A percentile compares a stretch with the other conserved stretches of the same genome.
Conservation (phyloP, 192 early-diverging fungal species). For the Gamsiella multidivaricata region DNA sequence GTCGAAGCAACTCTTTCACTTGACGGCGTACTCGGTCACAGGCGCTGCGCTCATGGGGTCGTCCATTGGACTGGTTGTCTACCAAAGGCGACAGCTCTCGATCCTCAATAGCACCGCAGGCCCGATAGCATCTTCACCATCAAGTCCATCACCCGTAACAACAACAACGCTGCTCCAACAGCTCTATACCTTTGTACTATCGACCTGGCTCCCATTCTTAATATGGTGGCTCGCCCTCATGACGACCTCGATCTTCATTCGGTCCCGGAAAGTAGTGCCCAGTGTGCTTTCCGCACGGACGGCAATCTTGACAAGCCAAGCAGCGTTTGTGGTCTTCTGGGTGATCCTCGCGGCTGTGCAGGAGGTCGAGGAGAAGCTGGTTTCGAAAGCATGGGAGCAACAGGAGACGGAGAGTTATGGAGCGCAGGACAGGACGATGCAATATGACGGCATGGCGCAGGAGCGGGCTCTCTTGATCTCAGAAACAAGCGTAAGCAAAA, state of each 20-base stretch:
- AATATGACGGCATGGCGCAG: background rate
- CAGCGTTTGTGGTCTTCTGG: constrained; percentile 22
- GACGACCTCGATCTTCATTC: constrained; percentile 2
- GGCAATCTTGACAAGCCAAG: constrained; percentile 22
- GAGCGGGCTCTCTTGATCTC: constrained; percentile 1
- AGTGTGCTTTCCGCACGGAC: background rate
- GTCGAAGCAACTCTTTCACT: background rate
- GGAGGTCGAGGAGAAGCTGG: constrained; percentile 19
- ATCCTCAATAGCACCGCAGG: background rate
- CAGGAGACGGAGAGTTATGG: background rate
- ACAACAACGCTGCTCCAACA: background rate
- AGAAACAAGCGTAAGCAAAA: background rate
- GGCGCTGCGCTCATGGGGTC: constrained; percentile 33
- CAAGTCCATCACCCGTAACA: constrained; percentile 1
- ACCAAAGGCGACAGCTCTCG: constrained; percentile 13
- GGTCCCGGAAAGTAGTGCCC: background rate
- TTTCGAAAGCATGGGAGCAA: background rate
- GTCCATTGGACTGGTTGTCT: constrained; percentile 22
- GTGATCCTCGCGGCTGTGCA: constrained; percentile 22
- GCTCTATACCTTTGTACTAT: background rate
- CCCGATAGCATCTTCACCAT: background rate
- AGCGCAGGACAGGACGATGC: background rate
- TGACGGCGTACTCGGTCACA: constrained; percentile 14
- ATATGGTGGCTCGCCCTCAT: constrained; percentile 7
- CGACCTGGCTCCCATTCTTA: constrained; percentile 15